Evolutionary conservation across 2,329 filamentous ascomycete genomes (phyloP), one percentile per base, ranked within the genome.

Genomic region (Ophiognomonia clavigignenti-juglandacearum): DNA sequence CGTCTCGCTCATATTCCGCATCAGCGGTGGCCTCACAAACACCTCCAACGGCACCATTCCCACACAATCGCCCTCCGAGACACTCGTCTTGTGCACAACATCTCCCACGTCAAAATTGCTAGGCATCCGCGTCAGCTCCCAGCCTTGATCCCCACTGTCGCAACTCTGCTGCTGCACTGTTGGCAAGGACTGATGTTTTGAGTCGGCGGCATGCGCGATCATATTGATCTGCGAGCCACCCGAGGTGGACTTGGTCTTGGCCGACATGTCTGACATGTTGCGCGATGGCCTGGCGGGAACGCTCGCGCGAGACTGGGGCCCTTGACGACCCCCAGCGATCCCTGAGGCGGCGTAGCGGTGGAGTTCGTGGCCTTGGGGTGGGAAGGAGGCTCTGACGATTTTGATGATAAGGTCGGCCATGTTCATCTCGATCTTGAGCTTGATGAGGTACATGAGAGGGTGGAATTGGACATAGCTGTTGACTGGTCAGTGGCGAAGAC

Each of bases 381-480:
- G 19, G 32, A 39, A 39, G 13, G 31, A 32, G 43, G 39, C 45
- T 22, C 44, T 50, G 31, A 64, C 62, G 32, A 67, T 60, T 52
- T 67, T 68, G 18, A 58, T 67, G 50, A 75, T 72, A 18, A 77
- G 65, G 45, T 72, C 69, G 50, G 73, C 72, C 67, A 77, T 72
- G 43, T 67, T 70, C 66, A 76, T 71, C 54, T 75, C 72, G 56
- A 77, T 74, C 53, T 73, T 66, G 20, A 76, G 62, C 52, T 76
- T 76, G 50, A 72, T 60, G 19, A 73, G 59, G 55, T 72, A 75
- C 6, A 66, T 65, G 2, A 73, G 59, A 0, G 70, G 69, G 47
- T 74, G 70, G 53, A 74, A 71, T 55, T 74, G 71, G 23, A 74
- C 64, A 57, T 74, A 76, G 16, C 59, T 60, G 27, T 27, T 18